Evolutionary conservation across 345 rosid species (phyloP), one percentile per base, ranked within the genome.

Genomic region (Lagerstroemia speciosa): DNA sequence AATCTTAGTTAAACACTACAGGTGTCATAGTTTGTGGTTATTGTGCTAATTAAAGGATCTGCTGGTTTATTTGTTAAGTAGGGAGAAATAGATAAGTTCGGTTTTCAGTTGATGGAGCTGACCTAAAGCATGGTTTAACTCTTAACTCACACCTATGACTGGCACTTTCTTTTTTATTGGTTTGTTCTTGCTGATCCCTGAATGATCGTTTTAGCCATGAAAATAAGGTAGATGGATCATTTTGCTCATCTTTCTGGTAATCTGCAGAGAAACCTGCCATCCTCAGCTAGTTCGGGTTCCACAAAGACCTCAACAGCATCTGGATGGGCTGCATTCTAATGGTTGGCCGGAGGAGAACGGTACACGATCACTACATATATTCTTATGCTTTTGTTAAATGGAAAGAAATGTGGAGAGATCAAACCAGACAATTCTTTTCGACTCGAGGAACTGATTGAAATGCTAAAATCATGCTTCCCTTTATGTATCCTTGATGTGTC

Each of bases 241-340:
- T 26, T 58, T 7, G 14, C 60, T 24, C 29, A n/a, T 66, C 30
- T 31, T 41, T 24, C 32, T 17, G 17, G 32, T 26, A 57, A 53
- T 69, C 64, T 81, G 83, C 91, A 95, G 99, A 88, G 76, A 75
- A 92, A 78, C 79, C 91, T 92, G 64, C 99, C 99, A 70, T 71
- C 96, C 26, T 70, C 92, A 3, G 60, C 82, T 8, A 72, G 82
- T 27, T 69, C 97, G 19, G 96, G 84, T 67, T 72, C 85, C 26
- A 65, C 74, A 61, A 91, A 83, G 74, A 80, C 69, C 43, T 64
- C 84, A 3, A 62, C 91, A 74, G 92, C 93, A 66, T 85, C 99
- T 34, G 99, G 98, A 70, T 95, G 99, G 99, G 97, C 99, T 8
- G 99, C 97, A 70, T 95, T 95, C 78, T 95, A 72, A 82, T 71